phyloP scores from a whole-genome alignment of 2,329 filamentous ascomycete genomes.

The Aspergillus pseudoterreus region DNA sequence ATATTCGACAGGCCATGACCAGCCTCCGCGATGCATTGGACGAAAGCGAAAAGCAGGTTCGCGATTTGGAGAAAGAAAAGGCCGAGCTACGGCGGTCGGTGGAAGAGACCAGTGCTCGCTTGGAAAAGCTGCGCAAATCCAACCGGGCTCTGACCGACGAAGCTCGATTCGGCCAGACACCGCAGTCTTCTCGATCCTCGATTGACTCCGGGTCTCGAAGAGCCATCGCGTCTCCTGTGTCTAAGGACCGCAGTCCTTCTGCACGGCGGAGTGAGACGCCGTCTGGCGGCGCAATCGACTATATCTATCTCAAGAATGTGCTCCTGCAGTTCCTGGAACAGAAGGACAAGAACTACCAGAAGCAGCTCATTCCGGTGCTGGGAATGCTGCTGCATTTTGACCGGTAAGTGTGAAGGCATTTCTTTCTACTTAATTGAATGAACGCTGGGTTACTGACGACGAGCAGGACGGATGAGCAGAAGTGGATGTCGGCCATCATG shows the following conservation, averaged over 20 bases:
- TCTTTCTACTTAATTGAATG: not conserved
- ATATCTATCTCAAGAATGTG: conserved; percentile 64
- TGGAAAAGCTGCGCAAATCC: conserved; percentile 74
- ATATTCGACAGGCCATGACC: conserved; percentile 71
- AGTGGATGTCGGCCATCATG: conserved; percentile 74
- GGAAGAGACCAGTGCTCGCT: conserved; percentile 71
- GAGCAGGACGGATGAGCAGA: conserved; percentile 70
- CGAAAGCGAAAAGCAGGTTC: conserved; percentile 77
- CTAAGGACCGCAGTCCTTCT: conserved; percentile 34
- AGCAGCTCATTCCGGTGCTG: conserved; percentile 63
- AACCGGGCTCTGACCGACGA: conserved; percentile 60
- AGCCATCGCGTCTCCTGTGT: conserved; percentile 47
- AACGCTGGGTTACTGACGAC: conserved; percentile 11
- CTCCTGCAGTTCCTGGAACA: conserved; percentile 64
- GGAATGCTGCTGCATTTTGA: conserved; percentile 66
- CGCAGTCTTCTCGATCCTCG: conserved; percentile 55
- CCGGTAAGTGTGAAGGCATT: conserved; percentile 43
- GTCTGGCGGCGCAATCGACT: conserved; percentile 47
- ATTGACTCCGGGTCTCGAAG: conserved; percentile 51
- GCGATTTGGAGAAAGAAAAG: conserved; percentile 79
- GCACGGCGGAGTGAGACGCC: conserved; percentile 36
- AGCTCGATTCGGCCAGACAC: conserved; percentile 47
- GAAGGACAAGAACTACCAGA: conserved; percentile 64
- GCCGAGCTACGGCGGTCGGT: conserved; percentile 69
- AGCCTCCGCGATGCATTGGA: conserved; percentile 78